Base-by-base conservation (phyloP, 352 stramenopile genomes). In the Globisporangium nodosum region DNA sequence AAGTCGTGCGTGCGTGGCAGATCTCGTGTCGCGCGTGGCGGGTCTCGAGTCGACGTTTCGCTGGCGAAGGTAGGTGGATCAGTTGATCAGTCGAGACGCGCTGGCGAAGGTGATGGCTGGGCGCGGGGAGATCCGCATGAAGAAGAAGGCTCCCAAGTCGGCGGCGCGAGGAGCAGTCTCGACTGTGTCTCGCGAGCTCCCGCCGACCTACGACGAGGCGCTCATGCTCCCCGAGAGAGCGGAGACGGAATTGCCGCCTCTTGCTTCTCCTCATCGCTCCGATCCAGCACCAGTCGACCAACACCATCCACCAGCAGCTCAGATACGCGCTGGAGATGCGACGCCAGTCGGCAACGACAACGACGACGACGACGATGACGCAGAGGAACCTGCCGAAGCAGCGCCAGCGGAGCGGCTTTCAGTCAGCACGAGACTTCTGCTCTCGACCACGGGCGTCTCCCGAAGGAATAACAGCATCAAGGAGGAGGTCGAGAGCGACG, bases 141-240 rank as follows among this genome's bases (percentile, higher is more conserved):
- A 64, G 12, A 66, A 63, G 47, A 73, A 65, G 20, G 9, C 11
- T 6, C 5, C 30, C 5, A 51, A 46, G 20, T 7, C 24, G 9
- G 54, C 20, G 40, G 12, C 31, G 7, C 50, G 49, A 13, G 16
- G 3, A 4, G 15, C 37, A n/a, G 7, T 9, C 0, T 18, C n/a
- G 2, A n/a, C 11, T 15, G 3, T 9, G 4, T 31, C 31, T 4
- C 30, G 35, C 7, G 54, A 66, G 3, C 27, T 43, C 5, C 68
- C 75, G 16, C 73, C 73, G 31, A 69, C 63, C 7, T 85, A 85
- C 15, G 63, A 85, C 12, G 57, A 78, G 55, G 73, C 73, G 6
- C 51, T 77, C 21, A 76, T 73, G 64, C 49, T 73, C 3, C 63
- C 65, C n/a, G 58, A 55, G 20, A 4, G 33, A 43, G 16, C n/a